Evolutionary conservation across 1,284 basidiomycete species (phyloP).

Genomic region (Xanthoconium separans): DNA sequence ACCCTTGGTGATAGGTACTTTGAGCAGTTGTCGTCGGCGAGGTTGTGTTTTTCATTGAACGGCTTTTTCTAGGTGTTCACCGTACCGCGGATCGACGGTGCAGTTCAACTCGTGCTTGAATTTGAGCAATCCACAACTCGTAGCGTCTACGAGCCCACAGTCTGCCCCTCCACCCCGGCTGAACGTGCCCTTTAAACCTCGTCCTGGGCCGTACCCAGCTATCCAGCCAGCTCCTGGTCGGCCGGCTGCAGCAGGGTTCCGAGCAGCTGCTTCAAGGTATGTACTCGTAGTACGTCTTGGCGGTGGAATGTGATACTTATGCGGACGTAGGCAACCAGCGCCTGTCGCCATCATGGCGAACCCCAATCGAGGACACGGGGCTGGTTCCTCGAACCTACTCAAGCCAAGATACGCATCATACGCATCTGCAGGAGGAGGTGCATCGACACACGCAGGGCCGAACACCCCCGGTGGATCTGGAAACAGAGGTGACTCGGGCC

Average conservation of each 20-base stretch:
- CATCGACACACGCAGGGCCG: not conserved
- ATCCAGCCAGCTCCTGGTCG: slow-evolving; percentile 54
- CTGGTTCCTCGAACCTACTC: slow-evolving; percentile 5
- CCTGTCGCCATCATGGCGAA: slow-evolving; percentile 63
- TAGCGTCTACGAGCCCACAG: slow-evolving; percentile 65
- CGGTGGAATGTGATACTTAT: slow-evolving; percentile 2
- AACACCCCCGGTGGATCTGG: not conserved
- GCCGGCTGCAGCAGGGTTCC: slow-evolving; percentile 57
- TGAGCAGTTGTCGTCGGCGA: not conserved
- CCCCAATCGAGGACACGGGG: slow-evolving; percentile 58
- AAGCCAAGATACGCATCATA: slow-evolving; percentile 7
- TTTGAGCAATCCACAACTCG: slow-evolving; percentile 78
- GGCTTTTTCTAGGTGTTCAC: slow-evolving; percentile 64
- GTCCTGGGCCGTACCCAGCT: slow-evolving; percentile 64
- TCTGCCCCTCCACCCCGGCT: slow-evolving; percentile 40
- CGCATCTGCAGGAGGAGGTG: slow-evolving; percentile 2
- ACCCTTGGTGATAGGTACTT: slow-evolving; percentile 81
- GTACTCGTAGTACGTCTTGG: not conserved
- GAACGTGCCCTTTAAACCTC: slow-evolving; percentile 57
- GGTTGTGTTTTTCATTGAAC: not conserved
- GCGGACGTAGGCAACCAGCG: slow-evolving; percentile 28
- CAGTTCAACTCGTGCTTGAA: slow-evolving; percentile 86
- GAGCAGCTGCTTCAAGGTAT: slow-evolving; percentile 37
- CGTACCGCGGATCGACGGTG: slow-evolving; percentile 85
- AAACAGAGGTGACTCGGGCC: not conserved